phyloP scores from a whole-genome alignment of 2,329 filamentous ascomycete species.

The Xylaria polymorpha region DNA sequence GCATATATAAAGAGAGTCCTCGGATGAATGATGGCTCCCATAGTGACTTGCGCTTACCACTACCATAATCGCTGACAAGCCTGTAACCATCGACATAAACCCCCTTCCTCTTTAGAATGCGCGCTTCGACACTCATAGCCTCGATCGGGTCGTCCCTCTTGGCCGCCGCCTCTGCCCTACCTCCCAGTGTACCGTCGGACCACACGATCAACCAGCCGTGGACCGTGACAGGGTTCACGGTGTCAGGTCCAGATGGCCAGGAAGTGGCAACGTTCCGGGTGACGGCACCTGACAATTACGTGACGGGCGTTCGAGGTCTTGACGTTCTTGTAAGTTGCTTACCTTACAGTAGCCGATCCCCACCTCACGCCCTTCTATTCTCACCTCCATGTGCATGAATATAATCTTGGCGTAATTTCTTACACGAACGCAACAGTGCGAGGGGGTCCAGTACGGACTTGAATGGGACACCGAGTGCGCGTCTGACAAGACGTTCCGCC shows the following conservation, averaged over 20 bases:
- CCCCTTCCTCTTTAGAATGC: constrained; percentile 24
- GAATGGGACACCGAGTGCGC: constrained; percentile 29
- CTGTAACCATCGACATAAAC: constrained; percentile 17
- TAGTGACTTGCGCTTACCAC: constrained; percentile 14
- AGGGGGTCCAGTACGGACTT: constrained; percentile 28
- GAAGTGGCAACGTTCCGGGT: constrained; percentile 31
- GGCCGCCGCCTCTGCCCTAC: constrained; percentile 22
- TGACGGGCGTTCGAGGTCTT: constrained; percentile 32
- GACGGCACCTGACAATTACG: constrained; percentile 33
- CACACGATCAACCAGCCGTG: constrained; percentile 30
- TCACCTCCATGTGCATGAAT: constrained; percentile 4
- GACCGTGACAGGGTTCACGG: constrained; percentile 31
- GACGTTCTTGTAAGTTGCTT: constrained; percentile 31
- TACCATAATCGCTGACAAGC: constrained; percentile 5
- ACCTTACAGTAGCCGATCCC: not conserved
- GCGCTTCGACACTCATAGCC: constrained; percentile 15
- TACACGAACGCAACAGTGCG: constrained; percentile 27
- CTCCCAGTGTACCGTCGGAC: constrained; percentile 7
- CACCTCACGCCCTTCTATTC: not conserved
- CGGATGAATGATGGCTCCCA: constrained; percentile 9
- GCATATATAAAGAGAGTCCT: constrained; percentile 29
- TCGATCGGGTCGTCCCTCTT: constrained; percentile 27
- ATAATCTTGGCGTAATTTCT: constrained; percentile 19
- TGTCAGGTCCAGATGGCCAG: constrained; percentile 28
- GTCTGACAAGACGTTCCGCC: constrained; percentile 26